These are phyloP conservation scores for Cutaneotrichosporon sp. DNA, from an alignment of 1,284 basidiomycete species.

Conservation along the genomic window DNA sequence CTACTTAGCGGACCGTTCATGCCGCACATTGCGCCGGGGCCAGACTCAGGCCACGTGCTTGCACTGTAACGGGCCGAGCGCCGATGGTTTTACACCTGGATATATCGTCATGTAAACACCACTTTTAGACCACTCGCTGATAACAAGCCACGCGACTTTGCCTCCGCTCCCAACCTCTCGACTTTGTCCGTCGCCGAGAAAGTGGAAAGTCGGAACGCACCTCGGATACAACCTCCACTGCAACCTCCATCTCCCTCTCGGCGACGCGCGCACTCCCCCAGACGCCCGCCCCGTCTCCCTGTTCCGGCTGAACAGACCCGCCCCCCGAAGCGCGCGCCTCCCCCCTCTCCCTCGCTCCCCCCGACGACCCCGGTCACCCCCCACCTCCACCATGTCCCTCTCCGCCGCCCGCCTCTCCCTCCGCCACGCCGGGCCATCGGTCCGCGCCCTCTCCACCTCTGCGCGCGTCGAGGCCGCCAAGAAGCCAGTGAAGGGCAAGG, in stretches of 20 bases:
- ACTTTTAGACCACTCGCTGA: too few species aligned
- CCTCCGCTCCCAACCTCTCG: not conserved
- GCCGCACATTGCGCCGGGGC: not conserved
- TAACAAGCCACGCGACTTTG: not conserved
- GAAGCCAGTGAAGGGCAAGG: conserved; percentile 8
- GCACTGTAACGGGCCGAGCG: not conserved
- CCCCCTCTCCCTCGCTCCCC: not conserved
- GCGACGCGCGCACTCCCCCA: not conserved
- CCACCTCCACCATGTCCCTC: conserved; percentile 15
- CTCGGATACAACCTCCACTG: not conserved
- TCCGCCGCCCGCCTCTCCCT: conserved; percentile 11
- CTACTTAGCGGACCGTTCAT: not conserved
- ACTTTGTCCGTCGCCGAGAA: conserved; percentile 4
- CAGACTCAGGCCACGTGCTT: too few species aligned
- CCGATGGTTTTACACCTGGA: not conserved
- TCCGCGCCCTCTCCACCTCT: conserved; percentile 1
- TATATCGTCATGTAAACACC: not conserved
- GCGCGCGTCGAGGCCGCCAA: not conserved
- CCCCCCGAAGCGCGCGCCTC: not conserved
- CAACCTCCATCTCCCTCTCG: not conserved
- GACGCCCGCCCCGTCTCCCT: not conserved
- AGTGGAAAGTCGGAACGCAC: conserved; percentile 1
- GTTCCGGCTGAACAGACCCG: not conserved
- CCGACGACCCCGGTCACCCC: not conserved
- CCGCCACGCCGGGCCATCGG: conserved; percentile 15